Evolutionary conservation across 441 rosid genomes (phyloP).

Genomic region (Corymbia calophylla): DNA sequence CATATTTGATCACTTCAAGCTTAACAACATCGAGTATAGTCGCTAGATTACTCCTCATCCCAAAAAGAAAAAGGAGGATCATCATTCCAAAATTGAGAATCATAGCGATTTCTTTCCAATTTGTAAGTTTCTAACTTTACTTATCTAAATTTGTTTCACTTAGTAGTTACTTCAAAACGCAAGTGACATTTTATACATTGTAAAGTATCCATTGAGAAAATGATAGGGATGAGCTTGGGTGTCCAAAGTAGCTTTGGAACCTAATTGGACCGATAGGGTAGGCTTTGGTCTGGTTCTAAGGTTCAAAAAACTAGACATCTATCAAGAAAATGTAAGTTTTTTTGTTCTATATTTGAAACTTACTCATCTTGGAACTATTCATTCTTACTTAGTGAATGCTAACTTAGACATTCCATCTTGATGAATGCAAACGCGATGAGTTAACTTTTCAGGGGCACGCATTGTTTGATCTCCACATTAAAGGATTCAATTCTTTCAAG

Average conservation of each 20-base stretch:
- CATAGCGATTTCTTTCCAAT: not conserved
- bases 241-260: not conserved
- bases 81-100: not conserved
- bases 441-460: not conserved
- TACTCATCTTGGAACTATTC: fast-evolving
- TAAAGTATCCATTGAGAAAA: too few species aligned
- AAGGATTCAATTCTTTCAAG: not conserved
- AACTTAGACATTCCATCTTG: not conserved
- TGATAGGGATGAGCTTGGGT: too few species aligned
- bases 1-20: not conserved
- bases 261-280: not conserved
- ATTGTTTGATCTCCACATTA: not conserved
- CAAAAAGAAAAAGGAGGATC: not conserved
- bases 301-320: not conserved
- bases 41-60: not conserved
- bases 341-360: not conserved
- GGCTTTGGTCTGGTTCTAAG: not conserved
- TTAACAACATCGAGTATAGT: not conserved
- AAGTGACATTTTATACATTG: not conserved
- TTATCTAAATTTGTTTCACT: not conserved
- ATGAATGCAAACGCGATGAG: not conserved
- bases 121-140: not conserved
- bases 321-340: not conserved
- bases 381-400: not conserved
- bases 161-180: not conserved